A percentile compares a stretch with the other conserved stretches of the same genome.
phyloP scores from a whole-genome alignment of 2,329 filamentous ascomycete genomes.

The Trichoderma sp. region DNA sequence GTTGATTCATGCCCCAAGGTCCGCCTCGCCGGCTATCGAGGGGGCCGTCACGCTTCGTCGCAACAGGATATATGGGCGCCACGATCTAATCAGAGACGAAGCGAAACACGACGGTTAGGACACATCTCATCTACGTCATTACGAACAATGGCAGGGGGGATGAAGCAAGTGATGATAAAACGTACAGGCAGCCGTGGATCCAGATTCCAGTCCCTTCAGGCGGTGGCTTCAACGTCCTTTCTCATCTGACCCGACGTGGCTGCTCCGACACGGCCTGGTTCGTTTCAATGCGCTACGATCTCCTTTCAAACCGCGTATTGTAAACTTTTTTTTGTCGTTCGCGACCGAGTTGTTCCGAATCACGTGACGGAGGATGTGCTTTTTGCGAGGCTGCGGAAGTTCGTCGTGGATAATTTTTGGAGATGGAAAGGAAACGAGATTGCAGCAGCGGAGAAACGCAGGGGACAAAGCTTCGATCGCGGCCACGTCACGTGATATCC shows the following conservation, averaged over 20 bases:
- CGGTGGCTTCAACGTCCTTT: slow-evolving; percentile 26
- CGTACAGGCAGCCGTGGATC: slow-evolving; percentile 34
- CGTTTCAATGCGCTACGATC: slow-evolving; percentile 23
- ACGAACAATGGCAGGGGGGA: slow-evolving; percentile 1
- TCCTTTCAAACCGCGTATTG: slow-evolving; percentile 16
- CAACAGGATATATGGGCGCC: slow-evolving; percentile 54
- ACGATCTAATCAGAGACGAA: slow-evolving; percentile 36
- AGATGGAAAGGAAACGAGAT: slow-evolving; percentile 21
- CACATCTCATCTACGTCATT: slow-evolving; percentile 29
- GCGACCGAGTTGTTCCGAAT: slow-evolving; percentile 29
- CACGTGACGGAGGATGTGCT: slow-evolving; percentile 31
- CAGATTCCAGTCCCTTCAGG: slow-evolving; percentile 29
- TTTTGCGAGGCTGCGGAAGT: slow-evolving; percentile 23
- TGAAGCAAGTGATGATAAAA: slow-evolving; percentile 22
- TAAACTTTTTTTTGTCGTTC: slow-evolving; percentile 24
- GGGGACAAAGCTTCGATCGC: slow-evolving; percentile 24
- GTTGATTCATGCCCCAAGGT: slow-evolving; percentile 54
- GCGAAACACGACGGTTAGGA: not conserved
- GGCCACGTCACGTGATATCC: slow-evolving; percentile 31
- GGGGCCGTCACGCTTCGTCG: slow-evolving; percentile 49
- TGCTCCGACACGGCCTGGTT: slow-evolving; percentile 23
- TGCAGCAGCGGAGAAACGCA: slow-evolving; percentile 14
- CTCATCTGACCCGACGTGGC: slow-evolving; percentile 30
- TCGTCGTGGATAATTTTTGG: not conserved
- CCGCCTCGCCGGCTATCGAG: slow-evolving; percentile 56